These are phyloP conservation scores for Irpex lacteus DNA, from an alignment of 1,284 basidiomycete genomes.

Conservation along the genomic window DNA sequence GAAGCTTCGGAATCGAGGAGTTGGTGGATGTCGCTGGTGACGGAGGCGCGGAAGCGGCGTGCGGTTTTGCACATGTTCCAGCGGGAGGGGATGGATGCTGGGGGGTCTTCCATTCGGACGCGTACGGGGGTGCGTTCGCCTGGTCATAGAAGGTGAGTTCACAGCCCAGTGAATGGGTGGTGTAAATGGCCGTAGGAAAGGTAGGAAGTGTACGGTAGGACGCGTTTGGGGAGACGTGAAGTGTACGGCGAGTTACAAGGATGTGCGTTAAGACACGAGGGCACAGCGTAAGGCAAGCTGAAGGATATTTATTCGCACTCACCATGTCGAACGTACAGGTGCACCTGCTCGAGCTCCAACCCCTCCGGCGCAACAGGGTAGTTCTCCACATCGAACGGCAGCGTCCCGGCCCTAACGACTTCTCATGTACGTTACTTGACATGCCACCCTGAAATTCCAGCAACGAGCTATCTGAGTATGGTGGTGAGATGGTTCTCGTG, in stretches of 20 bases:
- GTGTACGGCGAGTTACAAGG: too few species aligned
- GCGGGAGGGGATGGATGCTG: conserved; percentile 63
- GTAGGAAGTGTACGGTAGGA: too few species aligned
- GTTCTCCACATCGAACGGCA: conserved; percentile 52
- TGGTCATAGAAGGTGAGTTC: conserved; percentile 19
- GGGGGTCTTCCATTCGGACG: conserved; percentile 56
- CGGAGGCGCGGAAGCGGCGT: conserved; percentile 49
- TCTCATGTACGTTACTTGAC: neutral
- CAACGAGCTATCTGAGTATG: neutral
- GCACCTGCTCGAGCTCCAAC: conserved; percentile 66
- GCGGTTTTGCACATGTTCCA: conserved; percentile 70
- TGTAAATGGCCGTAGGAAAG: too few species aligned
- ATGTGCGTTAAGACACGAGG: too few species aligned
- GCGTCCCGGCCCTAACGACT: conserved; percentile 11
- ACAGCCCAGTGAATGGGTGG: too few species aligned
- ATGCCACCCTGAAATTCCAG: neutral
- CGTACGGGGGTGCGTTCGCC: conserved; percentile 76
- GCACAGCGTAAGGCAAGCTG: too few species aligned
- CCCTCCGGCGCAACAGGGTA: conserved; percentile 58
- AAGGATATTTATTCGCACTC: conserved; percentile 28
- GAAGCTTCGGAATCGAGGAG: neutral
- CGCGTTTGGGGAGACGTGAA: neutral
- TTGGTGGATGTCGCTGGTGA: conserved; percentile 31
- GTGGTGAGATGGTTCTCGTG: neutral
- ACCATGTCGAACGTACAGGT: conserved; percentile 76